Conservation (phyloP, 1,284 basidiomycete genomes). For the Thelephora terrestris region DNA sequence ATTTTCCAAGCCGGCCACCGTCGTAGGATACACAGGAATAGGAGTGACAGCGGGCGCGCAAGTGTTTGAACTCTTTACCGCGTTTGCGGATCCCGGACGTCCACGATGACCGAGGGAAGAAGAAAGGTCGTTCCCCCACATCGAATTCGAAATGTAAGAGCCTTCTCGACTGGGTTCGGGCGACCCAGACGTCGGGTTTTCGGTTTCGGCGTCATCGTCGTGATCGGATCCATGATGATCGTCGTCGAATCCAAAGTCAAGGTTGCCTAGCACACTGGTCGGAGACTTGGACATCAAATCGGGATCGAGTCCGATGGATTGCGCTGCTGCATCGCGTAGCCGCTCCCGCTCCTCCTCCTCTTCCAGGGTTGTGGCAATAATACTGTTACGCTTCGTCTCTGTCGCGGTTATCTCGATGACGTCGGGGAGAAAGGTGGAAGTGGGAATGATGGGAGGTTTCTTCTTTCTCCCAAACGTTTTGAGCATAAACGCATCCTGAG, state of each 20-base stretch:
- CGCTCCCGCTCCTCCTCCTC: slow-evolving; percentile 65
- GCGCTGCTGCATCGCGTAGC: slow-evolving; percentile 61
- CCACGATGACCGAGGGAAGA: not conserved
- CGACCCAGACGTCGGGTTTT: slow-evolving; percentile 1
- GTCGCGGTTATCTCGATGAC: slow-evolving; percentile 63
- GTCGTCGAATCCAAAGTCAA: slow-evolving; percentile 6
- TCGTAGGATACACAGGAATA: slow-evolving; percentile 49
- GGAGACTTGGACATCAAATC: slow-evolving; percentile 21
- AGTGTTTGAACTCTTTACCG: not conserved
- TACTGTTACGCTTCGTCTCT: slow-evolving; percentile 15
- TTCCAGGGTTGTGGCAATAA: slow-evolving; percentile 19
- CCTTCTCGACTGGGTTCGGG: not conserved
- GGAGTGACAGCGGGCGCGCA: slow-evolving; percentile 22
- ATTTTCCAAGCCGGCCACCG: slow-evolving; percentile 35
- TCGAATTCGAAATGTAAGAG: slow-evolving; percentile 5
- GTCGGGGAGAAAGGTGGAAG: slow-evolving; percentile 38
- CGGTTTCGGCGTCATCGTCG: slow-evolving; percentile 8
- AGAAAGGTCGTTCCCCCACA: not conserved
- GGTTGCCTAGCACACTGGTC: not conserved
- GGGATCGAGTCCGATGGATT: slow-evolving; percentile 54
- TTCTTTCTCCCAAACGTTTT: slow-evolving; percentile 30
- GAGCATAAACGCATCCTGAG: slow-evolving; percentile 40
- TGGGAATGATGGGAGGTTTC: slow-evolving; percentile 21
- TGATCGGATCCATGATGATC: slow-evolving; percentile 14
- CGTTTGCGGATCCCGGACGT: not conserved